Evolutionary conservation across 2,329 filamentous ascomycete species (phyloP).

Genomic region (Nemania sp.): DNA sequence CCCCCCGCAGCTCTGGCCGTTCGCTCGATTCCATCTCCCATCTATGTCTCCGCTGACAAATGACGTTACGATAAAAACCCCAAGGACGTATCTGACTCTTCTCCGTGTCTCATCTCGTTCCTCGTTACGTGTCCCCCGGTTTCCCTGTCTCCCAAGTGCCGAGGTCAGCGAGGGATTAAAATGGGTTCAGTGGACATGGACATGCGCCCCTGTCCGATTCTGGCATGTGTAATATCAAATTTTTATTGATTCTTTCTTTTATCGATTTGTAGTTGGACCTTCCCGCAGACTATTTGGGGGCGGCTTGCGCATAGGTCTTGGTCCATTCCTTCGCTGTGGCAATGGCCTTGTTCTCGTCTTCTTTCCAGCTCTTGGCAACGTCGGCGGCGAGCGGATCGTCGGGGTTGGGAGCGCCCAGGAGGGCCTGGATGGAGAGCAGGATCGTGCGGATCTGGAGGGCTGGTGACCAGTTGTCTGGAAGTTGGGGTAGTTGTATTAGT

Average conservation of each 20-base stretch:
- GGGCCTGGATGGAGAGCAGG: conserved; percentile 95
- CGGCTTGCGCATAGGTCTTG: conserved; percentile 72
- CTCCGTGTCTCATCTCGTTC: background rate
- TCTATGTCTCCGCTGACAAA: conserved; percentile 4
- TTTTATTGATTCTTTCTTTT: background rate
- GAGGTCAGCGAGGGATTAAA: background rate
- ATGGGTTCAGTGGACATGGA: background rate
- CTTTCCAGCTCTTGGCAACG: conserved; percentile 97
- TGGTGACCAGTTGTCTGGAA: conserved; percentile 93
- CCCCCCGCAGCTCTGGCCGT: conserved; percentile 8
- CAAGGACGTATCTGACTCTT: background rate
- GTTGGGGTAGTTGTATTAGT: background rate
- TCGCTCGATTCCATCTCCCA: background rate
- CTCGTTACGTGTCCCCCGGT: background rate
- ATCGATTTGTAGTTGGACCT: background rate
- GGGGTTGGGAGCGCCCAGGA: conserved; percentile 94
- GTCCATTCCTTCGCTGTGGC: conserved; percentile 94
- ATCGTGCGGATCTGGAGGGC: conserved; percentile 98
- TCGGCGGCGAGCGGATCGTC: conserved; percentile 98
- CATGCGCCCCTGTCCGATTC: background rate
- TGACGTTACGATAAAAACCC: background rate
- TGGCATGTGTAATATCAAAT: too few species aligned
- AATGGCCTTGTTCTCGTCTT: conserved; percentile 90
- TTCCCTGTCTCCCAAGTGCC: background rate
- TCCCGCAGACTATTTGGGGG: conserved; percentile 33